Conservation (phyloP, 257 asterid species). For the Cordia subcordata region DNA sequence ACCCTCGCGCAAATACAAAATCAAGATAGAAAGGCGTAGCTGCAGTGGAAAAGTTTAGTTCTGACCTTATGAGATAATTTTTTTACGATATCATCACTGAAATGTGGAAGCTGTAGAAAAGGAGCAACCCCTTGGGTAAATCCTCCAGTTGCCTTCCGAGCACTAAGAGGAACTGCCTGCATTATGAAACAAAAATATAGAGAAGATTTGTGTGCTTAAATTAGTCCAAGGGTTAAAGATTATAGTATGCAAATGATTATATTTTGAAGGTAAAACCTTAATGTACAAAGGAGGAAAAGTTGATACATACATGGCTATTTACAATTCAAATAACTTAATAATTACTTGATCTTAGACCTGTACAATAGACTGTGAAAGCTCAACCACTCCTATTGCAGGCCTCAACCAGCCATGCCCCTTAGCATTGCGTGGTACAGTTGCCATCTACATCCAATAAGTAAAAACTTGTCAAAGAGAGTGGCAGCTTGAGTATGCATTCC, state of each 20-base stretch:
- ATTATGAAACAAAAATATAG: constrained; percentile 13
- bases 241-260: background rate
- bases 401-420: constrained; percentile 95
- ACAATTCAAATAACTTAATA: constrained; percentile 1
- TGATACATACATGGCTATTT: background rate
- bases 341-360: constrained; percentile 47
- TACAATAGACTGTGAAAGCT: constrained; percentile 79
- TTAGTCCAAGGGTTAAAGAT: constrained; percentile 6
- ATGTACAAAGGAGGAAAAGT: background rate
- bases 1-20: background rate
- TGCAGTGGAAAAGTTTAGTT: background rate
- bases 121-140: constrained; percentile 68
- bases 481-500: constrained; percentile 1
- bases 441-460: constrained; percentile 49
- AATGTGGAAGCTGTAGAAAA: constrained; percentile 90
- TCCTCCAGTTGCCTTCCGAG: constrained; percentile 70
- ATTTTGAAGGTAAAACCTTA: too few species aligned
- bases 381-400: constrained; percentile 77
- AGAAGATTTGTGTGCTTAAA: constrained; percentile 1
- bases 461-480: constrained; percentile 13
- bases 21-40: background rate
- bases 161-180: constrained; percentile 89
- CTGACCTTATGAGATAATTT: constrained; percentile 66
- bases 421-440: constrained; percentile 65
- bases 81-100: constrained; percentile 61